Conservation (phyloP, 192 early-diverging fungal species). For the Chytriomyces sp. region DNA sequence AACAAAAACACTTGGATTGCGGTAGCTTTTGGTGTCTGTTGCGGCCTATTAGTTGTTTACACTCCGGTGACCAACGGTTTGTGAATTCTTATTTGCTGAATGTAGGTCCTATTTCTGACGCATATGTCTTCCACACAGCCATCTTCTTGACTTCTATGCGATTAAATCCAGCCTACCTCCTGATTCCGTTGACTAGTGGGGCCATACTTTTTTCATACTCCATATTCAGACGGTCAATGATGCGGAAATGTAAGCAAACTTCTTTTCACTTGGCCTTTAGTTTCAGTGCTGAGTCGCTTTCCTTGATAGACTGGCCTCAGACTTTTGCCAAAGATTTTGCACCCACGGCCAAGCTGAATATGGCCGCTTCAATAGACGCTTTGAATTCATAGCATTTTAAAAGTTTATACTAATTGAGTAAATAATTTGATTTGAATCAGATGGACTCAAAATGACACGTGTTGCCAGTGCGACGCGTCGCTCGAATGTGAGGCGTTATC, state of each 20-base stretch:
- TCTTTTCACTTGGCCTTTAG: background rate
- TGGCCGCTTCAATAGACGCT: slow-evolving; percentile 8
- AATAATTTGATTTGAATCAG: too few species aligned
- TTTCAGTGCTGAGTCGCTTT: too few species aligned
- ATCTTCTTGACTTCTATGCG: slow-evolving; percentile 76
- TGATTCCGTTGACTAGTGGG: slow-evolving; percentile 82
- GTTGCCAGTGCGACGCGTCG: too few species aligned
- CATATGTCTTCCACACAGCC: slow-evolving; percentile 28
- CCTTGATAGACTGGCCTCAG: slow-evolving; percentile 21
- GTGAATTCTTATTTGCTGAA: background rate
- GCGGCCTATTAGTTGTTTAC: slow-evolving; percentile 53
- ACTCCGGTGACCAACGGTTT: slow-evolving; percentile 50
- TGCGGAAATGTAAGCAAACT: slow-evolving; percentile 23
- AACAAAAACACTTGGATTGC: slow-evolving; percentile 40
- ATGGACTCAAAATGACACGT: too few species aligned
- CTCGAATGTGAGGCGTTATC: too few species aligned
- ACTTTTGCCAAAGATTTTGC: slow-evolving; percentile 16
- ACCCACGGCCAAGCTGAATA: background rate
- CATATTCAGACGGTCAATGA: slow-evolving; percentile 24
- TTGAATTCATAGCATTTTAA: too few species aligned
- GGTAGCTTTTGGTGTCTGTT: slow-evolving; percentile 23
- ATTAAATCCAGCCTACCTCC: slow-evolving; percentile 73
- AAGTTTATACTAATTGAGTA: too few species aligned
- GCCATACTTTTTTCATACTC: slow-evolving; percentile 40
- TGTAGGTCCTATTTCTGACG: background rate